Base-by-base conservation (phyloP, 192 early-diverging fungal species). In the Lobosporangium transversale region DNA sequence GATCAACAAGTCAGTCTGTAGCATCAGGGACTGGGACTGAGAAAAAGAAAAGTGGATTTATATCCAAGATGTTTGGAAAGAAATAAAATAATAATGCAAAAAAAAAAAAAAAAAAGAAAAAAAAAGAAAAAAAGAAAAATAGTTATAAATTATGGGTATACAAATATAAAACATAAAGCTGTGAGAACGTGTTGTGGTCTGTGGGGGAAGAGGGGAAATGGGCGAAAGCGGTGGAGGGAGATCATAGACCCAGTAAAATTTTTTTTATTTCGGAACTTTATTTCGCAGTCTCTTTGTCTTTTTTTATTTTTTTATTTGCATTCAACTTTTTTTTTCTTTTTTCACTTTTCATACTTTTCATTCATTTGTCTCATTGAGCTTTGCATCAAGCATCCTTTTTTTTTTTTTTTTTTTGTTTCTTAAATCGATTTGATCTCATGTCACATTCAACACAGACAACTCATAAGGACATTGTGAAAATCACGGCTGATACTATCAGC, bases 401-500 rank as follows among this genome's bases (percentile, higher is more conserved):
- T 54, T 20, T 36, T 33, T 30, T 20, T 2, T 33, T n/a, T 11
- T 20, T 18, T 27, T 52, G 3, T 17, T 52, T 17, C 8, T 27
- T 7, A 29, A 5, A 27, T 32, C 29, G n/a, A n/a, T n/a, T n/a
- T n/a, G n/a, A n/a, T n/a, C n/a, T n/a, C n/a, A n/a, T n/a, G n/a
- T n/a, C n/a, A n/a, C n/a, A n/a, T n/a, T n/a, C n/a, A n/a, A n/a
- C n/a, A n/a, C n/a, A n/a, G n/a, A n/a, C n/a, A n/a, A n/a, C n/a
- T n/a, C n/a, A n/a, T 63, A 84, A 62, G 40, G 80, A 85, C 78
- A 69, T 80, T 60, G 81, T 88, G 31, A 78, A 84, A 68, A 81
- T 93, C 35, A 86, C 86, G 0, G 1, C 74, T 6, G 91, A 91
- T 33, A 71, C 68, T 21, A 80, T 91, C 18, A 83, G 81, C 42